Evolutionary conservation across 139 green algal genomes (phyloP), one percentile per base, ranked within the genome.

Genomic region (Chlorella sp.): DNA sequence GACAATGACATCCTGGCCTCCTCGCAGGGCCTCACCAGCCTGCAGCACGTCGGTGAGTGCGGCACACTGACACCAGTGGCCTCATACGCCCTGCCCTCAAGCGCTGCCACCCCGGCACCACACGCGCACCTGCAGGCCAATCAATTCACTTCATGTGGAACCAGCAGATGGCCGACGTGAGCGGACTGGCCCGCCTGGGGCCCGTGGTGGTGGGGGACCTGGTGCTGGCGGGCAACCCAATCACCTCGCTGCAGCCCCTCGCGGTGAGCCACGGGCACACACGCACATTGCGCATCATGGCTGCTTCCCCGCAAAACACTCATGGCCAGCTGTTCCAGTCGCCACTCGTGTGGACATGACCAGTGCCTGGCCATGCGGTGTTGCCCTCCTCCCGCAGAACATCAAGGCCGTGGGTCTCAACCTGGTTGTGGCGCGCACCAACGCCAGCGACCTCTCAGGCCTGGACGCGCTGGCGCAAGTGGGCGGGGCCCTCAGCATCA

Each of bases 101-200:
- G 10, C 42, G 42, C 42, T 55, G 42, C 10, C n/a, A n/a, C n/a
- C n/a, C n/a, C n/a, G n/a, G n/a, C n/a, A n/a, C n/a, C n/a, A n/a
- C n/a, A n/a, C n/a, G n/a, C n/a, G n/a, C n/a, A n/a, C n/a, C n/a
- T n/a, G n/a, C n/a, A n/a, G n/a, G n/a, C n/a, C n/a, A n/a, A n/a
- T n/a, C n/a, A n/a, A n/a, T n/a, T 55, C 42, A 55, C 42, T 55
- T 55, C 42, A 55, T 55, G 42, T 55, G 42, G 42, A 55, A 55
- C 42, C 10, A 10, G 10, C 10, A 55, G 10, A 10, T 55, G 10
- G 10, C 42, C 42, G 17, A 17, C 42, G 42, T 55, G 42, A 24
- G 10, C 10, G 42, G 42, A 10, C 42, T 55, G 10, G 42, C 10
- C 42, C 42, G 42, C 17, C 42, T 55, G 42, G n/a, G n/a, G n/a